These are phyloP conservation scores for Polygonum aviculare DNA, from an alignment of 148 eudicot species.

Conservation along the genomic window DNA sequence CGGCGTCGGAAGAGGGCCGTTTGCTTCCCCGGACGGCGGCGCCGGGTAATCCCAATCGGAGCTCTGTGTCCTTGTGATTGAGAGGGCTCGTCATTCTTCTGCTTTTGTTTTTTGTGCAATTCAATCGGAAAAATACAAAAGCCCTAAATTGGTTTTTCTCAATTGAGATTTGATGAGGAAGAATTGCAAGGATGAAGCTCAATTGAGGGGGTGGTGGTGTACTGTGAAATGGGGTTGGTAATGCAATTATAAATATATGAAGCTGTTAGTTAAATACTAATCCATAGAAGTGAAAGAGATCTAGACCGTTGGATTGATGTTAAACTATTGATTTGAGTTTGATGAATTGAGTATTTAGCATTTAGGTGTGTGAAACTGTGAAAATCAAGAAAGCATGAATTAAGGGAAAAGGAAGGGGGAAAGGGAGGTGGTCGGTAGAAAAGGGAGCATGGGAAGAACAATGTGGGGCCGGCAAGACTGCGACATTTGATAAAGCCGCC, in stretches of 20 bases:
- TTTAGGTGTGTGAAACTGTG: neutral
- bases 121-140: neutral
- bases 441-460: constrained; percentile 9
- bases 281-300: too few species aligned
- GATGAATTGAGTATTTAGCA: neutral
- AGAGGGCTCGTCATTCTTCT: constrained; percentile 10
- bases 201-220: neutral
- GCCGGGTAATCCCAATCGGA: constrained; percentile 12
- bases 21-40: constrained; percentile 8
- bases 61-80: constrained; percentile 16
- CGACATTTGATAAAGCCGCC: constrained; percentile 8
- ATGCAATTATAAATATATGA: neutral
- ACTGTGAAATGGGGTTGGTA: neutral
- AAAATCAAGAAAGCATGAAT: neutral
- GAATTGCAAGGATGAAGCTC: neutral
- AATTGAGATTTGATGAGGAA: neutral
- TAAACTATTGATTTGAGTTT: too few species aligned
- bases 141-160: neutral
- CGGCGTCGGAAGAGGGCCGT: constrained; percentile 4
- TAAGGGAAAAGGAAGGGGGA: constrained; percentile 2
- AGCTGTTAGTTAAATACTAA: too few species aligned
- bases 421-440: constrained; percentile 13
- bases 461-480: constrained; percentile 2
- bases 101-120: neutral
- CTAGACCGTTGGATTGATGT: too few species aligned